Base-by-base conservation (phyloP, 345 rosid genomes). In the Atalantia buxifolia region DNA sequence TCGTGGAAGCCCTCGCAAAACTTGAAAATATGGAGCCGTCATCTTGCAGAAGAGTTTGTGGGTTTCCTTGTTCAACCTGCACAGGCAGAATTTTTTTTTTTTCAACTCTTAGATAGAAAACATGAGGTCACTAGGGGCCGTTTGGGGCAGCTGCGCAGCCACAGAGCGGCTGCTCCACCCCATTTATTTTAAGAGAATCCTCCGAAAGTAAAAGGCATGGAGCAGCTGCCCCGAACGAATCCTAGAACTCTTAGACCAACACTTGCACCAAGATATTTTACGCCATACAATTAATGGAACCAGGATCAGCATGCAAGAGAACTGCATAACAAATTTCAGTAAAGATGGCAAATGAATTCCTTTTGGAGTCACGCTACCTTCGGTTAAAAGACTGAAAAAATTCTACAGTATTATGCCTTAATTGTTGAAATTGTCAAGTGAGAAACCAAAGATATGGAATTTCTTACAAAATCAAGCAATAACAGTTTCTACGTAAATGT, bases 1-100 rank as follows among this genome's bases (percentile, higher is more conserved):
- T 84, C n/a, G 86, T 76, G 50, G 97, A 94, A 83, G 98, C 94
- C 84, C 79, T 91, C 3, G 91, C 97, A 62, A 93, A 93, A 75
- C 87, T 79, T 21, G 97, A 89, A 78, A 93, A 95, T 81, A 85
- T 81, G 33, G 98, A 90, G 68, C 19, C 60, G 14, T 79, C 84
- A 79, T 89, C 90, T 78, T 83, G 87, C 69, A 92, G 75, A 73
- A 95, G 98, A 81, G 57, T 87, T 27, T 78, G 84, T 30, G 98
- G 98, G 65, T 85, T 82, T 72, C 98, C 97, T 86, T 88, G 87
- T 80, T 95, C 98, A 76, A 90, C 94, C 89, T 91, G 78, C 78
- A 70, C 38, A 66, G 40, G 70, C 30, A 33, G 27, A 42, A 74
- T 36, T 21, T 48, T 40, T 7, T 7, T 27, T 22, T 59, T 65